These are phyloP conservation scores for Immersiella caudata DNA, from an alignment of 495 filamentous ascomycete genomes.

Conservation along the genomic window DNA sequence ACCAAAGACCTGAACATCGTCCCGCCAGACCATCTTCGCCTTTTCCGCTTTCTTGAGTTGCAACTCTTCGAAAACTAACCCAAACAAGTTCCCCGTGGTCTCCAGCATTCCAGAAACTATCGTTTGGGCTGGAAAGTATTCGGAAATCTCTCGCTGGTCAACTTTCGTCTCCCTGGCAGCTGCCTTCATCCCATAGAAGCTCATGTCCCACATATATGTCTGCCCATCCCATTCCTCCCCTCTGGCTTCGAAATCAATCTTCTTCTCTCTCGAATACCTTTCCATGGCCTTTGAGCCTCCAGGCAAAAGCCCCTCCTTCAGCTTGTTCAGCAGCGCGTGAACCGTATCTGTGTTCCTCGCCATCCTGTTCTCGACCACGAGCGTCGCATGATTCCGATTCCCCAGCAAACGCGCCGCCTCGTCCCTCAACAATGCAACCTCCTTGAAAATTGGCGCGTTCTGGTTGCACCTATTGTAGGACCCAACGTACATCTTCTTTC, in stretches of 20 bases:
- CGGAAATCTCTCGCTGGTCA: not conserved
- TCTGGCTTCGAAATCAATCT: not conserved
- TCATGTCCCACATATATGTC: not conserved
- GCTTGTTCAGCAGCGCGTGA: not conserved
- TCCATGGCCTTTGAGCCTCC: not conserved
- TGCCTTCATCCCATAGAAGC: not conserved
- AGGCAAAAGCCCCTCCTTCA: not conserved
- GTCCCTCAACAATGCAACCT: not conserved
- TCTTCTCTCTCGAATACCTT: not conserved
- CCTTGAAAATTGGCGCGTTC: slow-evolving; percentile 6
- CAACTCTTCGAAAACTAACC: not conserved
- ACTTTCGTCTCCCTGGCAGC: not conserved
- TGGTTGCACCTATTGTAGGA: not conserved
- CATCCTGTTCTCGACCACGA: not conserved
- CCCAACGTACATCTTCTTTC: not conserved
- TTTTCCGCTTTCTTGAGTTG: not conserved
- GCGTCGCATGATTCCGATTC: slow-evolving; percentile 4
- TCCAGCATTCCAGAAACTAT: not conserved
- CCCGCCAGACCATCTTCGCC: not conserved
- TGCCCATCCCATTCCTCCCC: not conserved
- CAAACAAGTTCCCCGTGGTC: not conserved
- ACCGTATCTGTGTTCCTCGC: not conserved
- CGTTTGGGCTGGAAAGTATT: not conserved
- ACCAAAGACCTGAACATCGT: not conserved
- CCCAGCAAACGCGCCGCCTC: slow-evolving; percentile 5